A percentile compares a stretch with the other conserved stretches of the same genome.
Evolutionary conservation across 139 green algal genomes (phyloP).

Genomic region (Prasinococcaceae sp.): DNA sequence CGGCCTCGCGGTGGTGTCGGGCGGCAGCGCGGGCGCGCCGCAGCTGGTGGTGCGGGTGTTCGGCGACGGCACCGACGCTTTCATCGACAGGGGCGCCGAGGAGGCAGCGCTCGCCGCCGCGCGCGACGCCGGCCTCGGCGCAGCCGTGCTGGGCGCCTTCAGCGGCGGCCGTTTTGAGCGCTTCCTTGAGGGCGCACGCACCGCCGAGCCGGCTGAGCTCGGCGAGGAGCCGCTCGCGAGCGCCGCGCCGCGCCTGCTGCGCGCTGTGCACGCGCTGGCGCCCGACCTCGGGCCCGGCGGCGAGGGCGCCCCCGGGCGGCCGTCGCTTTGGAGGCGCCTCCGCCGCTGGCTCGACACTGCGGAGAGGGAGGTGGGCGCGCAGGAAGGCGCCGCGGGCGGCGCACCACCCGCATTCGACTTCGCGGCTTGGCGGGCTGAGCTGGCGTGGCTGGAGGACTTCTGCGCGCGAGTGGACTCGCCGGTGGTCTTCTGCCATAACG

Average conservation of each 20-base stretch:
- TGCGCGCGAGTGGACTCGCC: conserved; percentile 23
- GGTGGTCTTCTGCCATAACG: conserved; percentile 75
- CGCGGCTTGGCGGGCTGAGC: conserved; percentile 29
- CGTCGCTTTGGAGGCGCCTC: conserved; percentile 21
- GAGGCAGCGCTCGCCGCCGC: conserved; percentile 28
- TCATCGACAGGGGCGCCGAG: conserved; percentile 57
- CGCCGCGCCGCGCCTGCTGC: too few relatives aligned
- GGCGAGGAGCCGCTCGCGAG: not conserved
- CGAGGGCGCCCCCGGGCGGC: not conserved
- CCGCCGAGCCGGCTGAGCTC: conserved; percentile 33
- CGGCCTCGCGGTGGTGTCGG: too few relatives aligned
- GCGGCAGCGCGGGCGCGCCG: too few relatives aligned
- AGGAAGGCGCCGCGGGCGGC: not conserved
- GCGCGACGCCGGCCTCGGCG: conserved; percentile 54
- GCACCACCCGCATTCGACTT: conserved; percentile 23
- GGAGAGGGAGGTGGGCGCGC: not conserved
- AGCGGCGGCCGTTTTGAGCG: conserved; percentile 13
- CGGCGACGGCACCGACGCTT: conserved; percentile 59
- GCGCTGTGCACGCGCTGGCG: too few relatives aligned
- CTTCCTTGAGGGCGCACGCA: conserved; percentile 42
- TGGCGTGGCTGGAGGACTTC: conserved; percentile 29
- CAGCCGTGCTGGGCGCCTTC: conserved; percentile 31
- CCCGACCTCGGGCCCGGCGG: too few relatives aligned
- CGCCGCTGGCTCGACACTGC: conserved; percentile 38
- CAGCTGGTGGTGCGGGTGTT: conserved; percentile 68